Conservation (phyloP, 805 yeast genomes). For the Yarrowia hollandica region DNA sequence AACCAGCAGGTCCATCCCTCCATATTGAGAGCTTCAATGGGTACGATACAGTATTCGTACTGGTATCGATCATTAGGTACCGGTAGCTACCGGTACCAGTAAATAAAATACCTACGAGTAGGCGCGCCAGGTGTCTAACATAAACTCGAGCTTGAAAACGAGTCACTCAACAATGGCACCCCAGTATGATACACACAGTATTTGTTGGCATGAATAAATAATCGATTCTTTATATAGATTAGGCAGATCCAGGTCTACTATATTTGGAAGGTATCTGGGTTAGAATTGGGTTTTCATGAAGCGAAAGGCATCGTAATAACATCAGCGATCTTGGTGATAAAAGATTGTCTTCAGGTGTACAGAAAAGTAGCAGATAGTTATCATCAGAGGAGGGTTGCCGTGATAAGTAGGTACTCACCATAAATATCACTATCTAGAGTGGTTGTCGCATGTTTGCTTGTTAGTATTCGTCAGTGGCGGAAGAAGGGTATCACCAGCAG, state of each 20-base stretch:
- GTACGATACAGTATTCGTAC: too few relatives aligned
- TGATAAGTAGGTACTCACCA: slow-evolving; percentile 4
- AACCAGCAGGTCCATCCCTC: too few relatives aligned
- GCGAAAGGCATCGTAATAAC: neutral
- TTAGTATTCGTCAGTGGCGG: neutral
- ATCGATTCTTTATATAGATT: neutral
- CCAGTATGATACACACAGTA: too few relatives aligned
- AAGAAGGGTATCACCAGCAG: neutral
- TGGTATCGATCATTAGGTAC: too few relatives aligned
- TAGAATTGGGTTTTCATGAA: slow-evolving; percentile 8
- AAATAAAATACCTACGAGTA: too few relatives aligned
- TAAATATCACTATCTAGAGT: neutral
- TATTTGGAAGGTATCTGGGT: slow-evolving; percentile 17
- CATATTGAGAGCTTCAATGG: too few relatives aligned
- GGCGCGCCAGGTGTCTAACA: too few relatives aligned
- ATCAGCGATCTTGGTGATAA: slow-evolving; percentile 34
- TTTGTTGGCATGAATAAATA: too few relatives aligned
- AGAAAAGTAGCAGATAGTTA: slow-evolving; percentile 31
- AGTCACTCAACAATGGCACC: too few relatives aligned
- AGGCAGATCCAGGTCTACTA: neutral
- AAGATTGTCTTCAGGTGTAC: slow-evolving; percentile 25
- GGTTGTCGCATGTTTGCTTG: neutral
- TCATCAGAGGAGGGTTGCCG: slow-evolving; percentile 7
- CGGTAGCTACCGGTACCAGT: too few relatives aligned
- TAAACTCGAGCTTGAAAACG: too few relatives aligned